Evolutionary conservation across 371 early-diverging fungal species (phyloP).

Genomic region (Parasitella parasitica): DNA sequence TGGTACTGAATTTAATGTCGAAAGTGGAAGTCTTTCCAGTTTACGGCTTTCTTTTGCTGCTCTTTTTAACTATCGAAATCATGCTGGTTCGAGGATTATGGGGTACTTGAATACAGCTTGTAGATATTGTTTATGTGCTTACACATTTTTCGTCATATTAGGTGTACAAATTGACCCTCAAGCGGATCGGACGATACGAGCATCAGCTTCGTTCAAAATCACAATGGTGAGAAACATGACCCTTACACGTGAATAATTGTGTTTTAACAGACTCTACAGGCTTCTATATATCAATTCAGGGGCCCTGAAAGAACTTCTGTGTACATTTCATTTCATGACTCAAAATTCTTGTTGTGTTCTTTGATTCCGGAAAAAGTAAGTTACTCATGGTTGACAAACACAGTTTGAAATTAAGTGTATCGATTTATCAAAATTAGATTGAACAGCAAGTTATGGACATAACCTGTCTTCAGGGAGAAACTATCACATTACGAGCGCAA

Average conservation of each 20-base stretch:
- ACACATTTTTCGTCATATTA: not conserved
- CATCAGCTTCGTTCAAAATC: not conserved
- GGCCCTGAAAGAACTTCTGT: not conserved
- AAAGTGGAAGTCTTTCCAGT: not conserved
- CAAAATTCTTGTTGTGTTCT: not conserved
- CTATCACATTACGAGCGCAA: slow-evolving; percentile 66
- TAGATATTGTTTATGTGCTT: not conserved
- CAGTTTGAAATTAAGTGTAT: not conserved
- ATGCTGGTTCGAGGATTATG: slow-evolving; percentile 11
- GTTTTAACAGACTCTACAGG: not conserved
- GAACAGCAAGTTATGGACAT: slow-evolving; percentile 80
- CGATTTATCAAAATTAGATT: not conserved
- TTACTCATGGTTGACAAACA: not conserved
- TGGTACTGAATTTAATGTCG: not conserved
- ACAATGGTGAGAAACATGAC: not conserved
- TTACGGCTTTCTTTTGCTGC: not conserved
- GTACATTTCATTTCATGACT: not conserved
- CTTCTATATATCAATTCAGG: not conserved
- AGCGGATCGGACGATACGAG: not conserved
- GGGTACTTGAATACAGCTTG: not conserved
- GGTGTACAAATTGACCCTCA: not conserved
- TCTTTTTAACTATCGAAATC: slow-evolving; percentile 3
- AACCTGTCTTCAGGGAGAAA: slow-evolving; percentile 76
- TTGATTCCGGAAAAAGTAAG: slow-evolving; percentile 1
- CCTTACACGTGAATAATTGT: no score